A percentile compares a stretch with the other conserved stretches of the same genome.
phyloP scores from a whole-genome alignment of 78 protist genomes.

The Dictyostelium purpureum region DNA sequence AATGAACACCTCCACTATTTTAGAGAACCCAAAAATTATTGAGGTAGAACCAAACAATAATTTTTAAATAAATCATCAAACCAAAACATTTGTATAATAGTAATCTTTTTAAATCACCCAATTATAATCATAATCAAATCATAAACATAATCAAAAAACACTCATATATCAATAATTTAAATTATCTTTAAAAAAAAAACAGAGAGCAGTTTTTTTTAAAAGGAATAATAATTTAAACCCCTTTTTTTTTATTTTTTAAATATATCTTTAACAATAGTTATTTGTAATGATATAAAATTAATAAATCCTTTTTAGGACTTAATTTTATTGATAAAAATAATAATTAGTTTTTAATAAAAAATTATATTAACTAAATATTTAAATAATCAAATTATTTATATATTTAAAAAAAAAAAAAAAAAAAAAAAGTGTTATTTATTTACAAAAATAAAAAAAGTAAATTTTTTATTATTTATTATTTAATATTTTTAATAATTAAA shows the following conservation, averaged over 20 bases:
- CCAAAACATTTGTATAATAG: not conserved
- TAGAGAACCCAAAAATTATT: conserved; percentile 26
- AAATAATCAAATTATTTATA: no score
- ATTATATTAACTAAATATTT: no score
- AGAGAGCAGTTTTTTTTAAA: not conserved
- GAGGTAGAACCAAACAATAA: conserved; percentile 34
- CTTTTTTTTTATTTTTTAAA: not conserved
- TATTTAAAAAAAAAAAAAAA: no score
- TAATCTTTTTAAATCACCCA: not conserved
- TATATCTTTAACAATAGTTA: not conserved
- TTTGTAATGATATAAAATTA: conserved; percentile 21
- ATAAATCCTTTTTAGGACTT: conserved; percentile 10
- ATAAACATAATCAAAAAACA: not conserved
- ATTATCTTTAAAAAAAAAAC: not conserved
- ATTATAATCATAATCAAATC: not conserved
- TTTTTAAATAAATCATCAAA: conserved; percentile 2
- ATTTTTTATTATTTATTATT: no score
- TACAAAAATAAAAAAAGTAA: no score
- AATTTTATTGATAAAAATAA: conserved; percentile 15
- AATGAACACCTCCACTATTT: conserved; percentile 9
- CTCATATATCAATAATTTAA: not conserved
- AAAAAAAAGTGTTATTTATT: no score
- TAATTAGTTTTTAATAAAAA: no score
- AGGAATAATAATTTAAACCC: not conserved
- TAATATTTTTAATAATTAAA: no score